phyloP scores from a whole-genome alignment of 2,329 filamentous ascomycete genomes.

The Pseudogymnoascus sp. region DNA sequence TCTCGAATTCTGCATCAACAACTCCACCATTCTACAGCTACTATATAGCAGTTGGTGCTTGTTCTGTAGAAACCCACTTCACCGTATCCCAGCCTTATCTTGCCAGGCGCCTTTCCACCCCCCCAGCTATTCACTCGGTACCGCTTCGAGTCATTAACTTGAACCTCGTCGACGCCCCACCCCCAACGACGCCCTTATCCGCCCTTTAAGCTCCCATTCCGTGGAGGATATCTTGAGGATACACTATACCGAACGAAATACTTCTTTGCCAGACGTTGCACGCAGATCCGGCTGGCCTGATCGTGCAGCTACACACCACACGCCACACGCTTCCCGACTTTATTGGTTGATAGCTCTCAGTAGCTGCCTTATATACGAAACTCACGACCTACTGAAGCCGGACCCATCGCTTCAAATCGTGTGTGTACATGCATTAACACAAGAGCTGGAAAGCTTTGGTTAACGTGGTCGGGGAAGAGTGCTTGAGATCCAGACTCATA shows the following conservation, averaged over 20 bases:
- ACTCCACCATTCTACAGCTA: neutral
- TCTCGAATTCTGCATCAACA: neutral
- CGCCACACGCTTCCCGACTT: neutral
- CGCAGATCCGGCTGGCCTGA: constrained; percentile 7
- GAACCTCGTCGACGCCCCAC: constrained; percentile 1
- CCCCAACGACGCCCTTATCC: neutral
- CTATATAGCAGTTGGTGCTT: neutral
- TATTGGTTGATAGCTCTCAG: constrained; percentile 6
- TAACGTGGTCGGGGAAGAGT: constrained; percentile 6
- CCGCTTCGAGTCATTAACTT: constrained; percentile 8
- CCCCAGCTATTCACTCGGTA: neutral
- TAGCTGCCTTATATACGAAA: constrained; percentile 4
- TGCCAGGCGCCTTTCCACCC: neutral
- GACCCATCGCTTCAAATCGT: constrained; percentile 1
- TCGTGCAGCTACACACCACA: constrained; percentile 4
- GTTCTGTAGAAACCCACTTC: constrained; percentile 5
- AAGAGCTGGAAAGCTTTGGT: neutral
- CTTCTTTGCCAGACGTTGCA: constrained; percentile 5
- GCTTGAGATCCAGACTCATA: neutral
- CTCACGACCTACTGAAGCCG: neutral
- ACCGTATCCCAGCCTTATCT: constrained; percentile 6
- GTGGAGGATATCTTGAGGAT: neutral
- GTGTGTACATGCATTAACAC: constrained; percentile 5
- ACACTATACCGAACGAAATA: neutral
- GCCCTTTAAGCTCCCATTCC: neutral